phyloP scores from a whole-genome alignment of 1,139 yeast genomes.

The Geotrichum macrosporum region DNA sequence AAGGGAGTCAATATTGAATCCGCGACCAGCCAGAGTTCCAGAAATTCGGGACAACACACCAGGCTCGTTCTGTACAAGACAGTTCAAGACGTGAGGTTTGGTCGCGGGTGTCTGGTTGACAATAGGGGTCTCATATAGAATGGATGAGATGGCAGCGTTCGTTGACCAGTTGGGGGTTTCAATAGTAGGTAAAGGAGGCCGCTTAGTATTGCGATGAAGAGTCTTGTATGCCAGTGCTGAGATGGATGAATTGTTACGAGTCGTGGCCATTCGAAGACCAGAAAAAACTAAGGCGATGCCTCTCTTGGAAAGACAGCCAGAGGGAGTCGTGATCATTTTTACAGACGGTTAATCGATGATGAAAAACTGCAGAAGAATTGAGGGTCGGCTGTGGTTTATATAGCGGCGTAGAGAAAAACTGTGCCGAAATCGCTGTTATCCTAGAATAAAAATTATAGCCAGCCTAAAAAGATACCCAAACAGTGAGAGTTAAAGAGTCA shows the following conservation, averaged over 20 bases:
- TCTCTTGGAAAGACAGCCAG: conserved; percentile 14
- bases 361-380: not conserved
- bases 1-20: conserved; percentile 93
- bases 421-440: conserved; percentile 6
- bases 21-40: conserved; percentile 95
- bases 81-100: conserved; percentile 81
- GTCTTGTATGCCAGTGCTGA: conserved; percentile 93
- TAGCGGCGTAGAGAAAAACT: not conserved
- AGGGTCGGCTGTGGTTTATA: not conserved
- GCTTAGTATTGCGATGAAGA: conserved; percentile 70
- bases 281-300: conserved; percentile 14
- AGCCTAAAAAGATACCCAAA: too few species aligned
- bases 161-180: conserved; percentile 96
- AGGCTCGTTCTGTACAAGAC: conserved; percentile 97
- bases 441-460: too few species aligned
- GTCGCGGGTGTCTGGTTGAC: conserved; percentile 47
- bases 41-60: conserved; percentile 93
- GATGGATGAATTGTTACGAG: conserved; percentile 49
- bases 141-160: conserved; percentile 91
- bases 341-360: not conserved
- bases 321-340: too few species aligned
- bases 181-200: conserved; percentile 91
- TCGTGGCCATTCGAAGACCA: conserved; percentile 2
- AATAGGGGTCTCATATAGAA: conserved; percentile 87
- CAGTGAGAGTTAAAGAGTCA: too few species aligned